phyloP scores from a whole-genome alignment of 495 filamentous ascomycete genomes.

The Coniosporium apollinis region DNA sequence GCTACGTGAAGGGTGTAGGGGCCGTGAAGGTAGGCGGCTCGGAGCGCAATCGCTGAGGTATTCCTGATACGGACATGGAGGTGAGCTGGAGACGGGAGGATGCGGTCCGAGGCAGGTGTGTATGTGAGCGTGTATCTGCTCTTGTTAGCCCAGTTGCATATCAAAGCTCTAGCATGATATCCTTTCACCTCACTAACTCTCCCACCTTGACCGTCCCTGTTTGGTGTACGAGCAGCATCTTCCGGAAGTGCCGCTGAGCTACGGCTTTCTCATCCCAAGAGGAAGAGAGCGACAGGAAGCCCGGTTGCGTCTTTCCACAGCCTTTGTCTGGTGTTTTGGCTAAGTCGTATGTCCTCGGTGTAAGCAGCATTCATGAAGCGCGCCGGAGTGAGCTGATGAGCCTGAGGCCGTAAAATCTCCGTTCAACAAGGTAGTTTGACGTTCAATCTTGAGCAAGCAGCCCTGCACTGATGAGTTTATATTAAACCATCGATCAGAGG shows the following conservation, averaged over 20 bases:
- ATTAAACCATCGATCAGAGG: too few species aligned
- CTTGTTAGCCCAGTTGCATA: conserved; percentile 1
- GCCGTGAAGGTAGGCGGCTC: conserved; percentile 89
- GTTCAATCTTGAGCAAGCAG: too few species aligned
- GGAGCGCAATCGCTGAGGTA: conserved; percentile 72
- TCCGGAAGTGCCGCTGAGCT: conserved; percentile 13
- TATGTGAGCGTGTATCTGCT: conserved; percentile 83
- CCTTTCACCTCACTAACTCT: conserved; percentile 54
- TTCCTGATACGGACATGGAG: conserved; percentile 82
- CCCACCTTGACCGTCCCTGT: conserved; percentile 79
- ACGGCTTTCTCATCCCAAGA: conserved; percentile 12
- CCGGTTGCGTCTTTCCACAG: conserved; percentile 5
- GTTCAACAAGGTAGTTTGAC: too few species aligned
- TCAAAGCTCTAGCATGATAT: neutral
- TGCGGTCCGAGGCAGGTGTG: conserved; percentile 70
- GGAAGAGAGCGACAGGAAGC: conserved; percentile 11
- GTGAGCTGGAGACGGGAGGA: conserved; percentile 61
- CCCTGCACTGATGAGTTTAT: too few species aligned
- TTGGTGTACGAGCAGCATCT: conserved; percentile 83
- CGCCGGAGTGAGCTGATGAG: too few species aligned
- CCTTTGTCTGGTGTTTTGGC: conserved; percentile 15
- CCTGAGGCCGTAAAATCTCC: too few species aligned
- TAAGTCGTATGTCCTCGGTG: conserved; percentile 14
- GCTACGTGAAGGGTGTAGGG: conserved; percentile 82
- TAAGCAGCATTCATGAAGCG: conserved; percentile 22